phyloP scores from a whole-genome alignment of 208 protist species.

The Herpetomonas samuelpessoai region DNA sequence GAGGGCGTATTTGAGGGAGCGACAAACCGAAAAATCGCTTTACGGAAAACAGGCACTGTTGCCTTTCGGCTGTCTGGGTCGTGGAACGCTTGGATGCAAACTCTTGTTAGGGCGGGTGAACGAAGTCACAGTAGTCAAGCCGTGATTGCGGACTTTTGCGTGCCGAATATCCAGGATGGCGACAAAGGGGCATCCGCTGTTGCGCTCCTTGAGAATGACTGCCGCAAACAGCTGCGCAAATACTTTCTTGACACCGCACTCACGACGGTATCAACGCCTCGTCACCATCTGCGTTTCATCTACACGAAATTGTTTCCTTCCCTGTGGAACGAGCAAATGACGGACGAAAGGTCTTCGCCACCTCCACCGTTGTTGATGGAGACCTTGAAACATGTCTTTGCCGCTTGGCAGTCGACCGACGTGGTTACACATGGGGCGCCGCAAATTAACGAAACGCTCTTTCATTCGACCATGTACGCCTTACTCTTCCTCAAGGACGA shows the following conservation, averaged over 20 bases:
- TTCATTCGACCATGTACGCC: conserved; percentile 56
- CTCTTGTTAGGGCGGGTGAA: background rate
- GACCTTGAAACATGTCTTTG: conserved; percentile 23
- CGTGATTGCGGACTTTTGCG: background rate
- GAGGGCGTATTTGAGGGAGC: background rate
- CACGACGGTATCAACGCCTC: conserved; percentile 7
- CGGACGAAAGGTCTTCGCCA: background rate
- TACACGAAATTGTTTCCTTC: conserved; percentile 19
- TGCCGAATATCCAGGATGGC: background rate
- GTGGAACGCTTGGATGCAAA: background rate
- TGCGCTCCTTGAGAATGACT: background rate
- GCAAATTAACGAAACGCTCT: conserved; percentile 30
- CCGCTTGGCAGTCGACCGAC: conserved; percentile 33
- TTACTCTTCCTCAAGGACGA: conserved; percentile 36
- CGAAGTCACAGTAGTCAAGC: background rate
- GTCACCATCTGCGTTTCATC: conserved; percentile 23
- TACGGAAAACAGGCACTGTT: background rate
- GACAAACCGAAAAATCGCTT: background rate
- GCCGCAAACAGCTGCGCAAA: background rate
- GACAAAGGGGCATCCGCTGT: background rate
- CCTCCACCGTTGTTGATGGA: conserved; percentile 5
- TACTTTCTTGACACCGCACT: background rate
- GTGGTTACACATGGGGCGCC: conserved; percentile 36
- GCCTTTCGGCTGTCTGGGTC: background rate
- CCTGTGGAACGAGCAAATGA: conserved; percentile 3